A percentile compares a stretch with the other conserved stretches of the same genome.
Evolutionary conservation across 2,329 filamentous ascomycete genomes (phyloP).

Genomic region (Aspergillus nomiae): DNA sequence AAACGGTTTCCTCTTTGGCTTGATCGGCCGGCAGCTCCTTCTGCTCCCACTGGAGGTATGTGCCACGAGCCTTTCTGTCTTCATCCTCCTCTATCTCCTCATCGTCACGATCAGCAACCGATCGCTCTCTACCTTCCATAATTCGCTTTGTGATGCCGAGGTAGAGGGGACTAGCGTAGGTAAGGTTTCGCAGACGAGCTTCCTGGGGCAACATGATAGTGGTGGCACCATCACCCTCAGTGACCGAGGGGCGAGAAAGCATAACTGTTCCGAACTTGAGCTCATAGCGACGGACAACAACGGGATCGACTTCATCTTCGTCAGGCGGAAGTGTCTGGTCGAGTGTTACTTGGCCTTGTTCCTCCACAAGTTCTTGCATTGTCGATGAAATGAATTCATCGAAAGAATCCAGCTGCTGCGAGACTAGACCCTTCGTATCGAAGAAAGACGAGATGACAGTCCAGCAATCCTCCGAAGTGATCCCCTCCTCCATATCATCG

Average conservation of each 20-base stretch:
- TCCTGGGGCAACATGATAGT: constrained; percentile 89
- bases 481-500: constrained; percentile 68
- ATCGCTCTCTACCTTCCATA: constrained; percentile 76
- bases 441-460: constrained; percentile 97
- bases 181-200: constrained; percentile 91
- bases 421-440: constrained; percentile 91
- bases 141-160: constrained; percentile 85
- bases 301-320: constrained; percentile 70
- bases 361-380: constrained; percentile 90
- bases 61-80: constrained; percentile 47
- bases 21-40: constrained; percentile 50
- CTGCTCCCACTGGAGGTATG: constrained; percentile 52
- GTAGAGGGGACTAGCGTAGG: constrained; percentile 90
- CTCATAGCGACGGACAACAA: constrained; percentile 88
- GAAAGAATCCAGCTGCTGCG: constrained; percentile 97
- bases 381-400: constrained; percentile 95
- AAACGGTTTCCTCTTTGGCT: constrained; percentile 71
- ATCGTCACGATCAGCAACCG: constrained; percentile 68
- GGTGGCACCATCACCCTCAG: constrained; percentile 87
- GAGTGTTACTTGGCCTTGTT: constrained; percentile 87
- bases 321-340: constrained; percentile 85
- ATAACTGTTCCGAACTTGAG: constrained; percentile 91
- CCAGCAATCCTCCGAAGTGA: constrained; percentile 98
- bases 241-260: constrained; percentile 86
- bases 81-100: constrained; percentile 57